A percentile compares a stretch with the other conserved stretches of the same genome.
Conservation (phyloP, 306 rosid species). For the Quercus gilva region DNA sequence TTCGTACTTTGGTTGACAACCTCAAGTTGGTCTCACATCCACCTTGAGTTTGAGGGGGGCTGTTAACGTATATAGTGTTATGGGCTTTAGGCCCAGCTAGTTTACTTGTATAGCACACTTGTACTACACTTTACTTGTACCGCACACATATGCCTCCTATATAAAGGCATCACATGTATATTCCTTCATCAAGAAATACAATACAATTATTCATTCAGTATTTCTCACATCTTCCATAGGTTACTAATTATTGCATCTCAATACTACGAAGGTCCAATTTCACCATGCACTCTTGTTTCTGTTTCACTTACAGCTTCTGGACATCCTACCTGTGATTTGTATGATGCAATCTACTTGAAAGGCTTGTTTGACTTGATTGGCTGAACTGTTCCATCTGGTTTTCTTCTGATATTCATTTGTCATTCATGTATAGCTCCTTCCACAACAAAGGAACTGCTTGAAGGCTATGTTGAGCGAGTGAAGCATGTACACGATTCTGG, state of each 20-base stretch:
- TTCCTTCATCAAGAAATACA: no score
- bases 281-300: slow-evolving; percentile 1
- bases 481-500: slow-evolving; percentile 77
- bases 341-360: slow-evolving; percentile 77
- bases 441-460: slow-evolving; percentile 72
- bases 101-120: no score
- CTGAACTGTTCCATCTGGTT: slow-evolving; percentile 18
- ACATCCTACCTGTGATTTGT: slow-evolving; percentile 95
- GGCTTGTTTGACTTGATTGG: slow-evolving; percentile 32
- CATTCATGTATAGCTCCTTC: slow-evolving; percentile 61
- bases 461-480: slow-evolving; percentile 91
- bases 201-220: no score
- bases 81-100: no score
- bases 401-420: slow-evolving; percentile 20
- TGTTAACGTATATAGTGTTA: no score
- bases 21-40: no score
- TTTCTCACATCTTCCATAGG: no score
- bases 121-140: no score
- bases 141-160: no score
- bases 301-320: slow-evolving; percentile 73
- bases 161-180: no score
- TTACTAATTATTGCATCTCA: background rate
- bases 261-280: background rate
- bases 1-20: no score
- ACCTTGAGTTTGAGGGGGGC: no score